Evolutionary conservation across 2,329 filamentous ascomycete genomes (phyloP).

Genomic region (Monilinia vaccinii-corymbosi): DNA sequence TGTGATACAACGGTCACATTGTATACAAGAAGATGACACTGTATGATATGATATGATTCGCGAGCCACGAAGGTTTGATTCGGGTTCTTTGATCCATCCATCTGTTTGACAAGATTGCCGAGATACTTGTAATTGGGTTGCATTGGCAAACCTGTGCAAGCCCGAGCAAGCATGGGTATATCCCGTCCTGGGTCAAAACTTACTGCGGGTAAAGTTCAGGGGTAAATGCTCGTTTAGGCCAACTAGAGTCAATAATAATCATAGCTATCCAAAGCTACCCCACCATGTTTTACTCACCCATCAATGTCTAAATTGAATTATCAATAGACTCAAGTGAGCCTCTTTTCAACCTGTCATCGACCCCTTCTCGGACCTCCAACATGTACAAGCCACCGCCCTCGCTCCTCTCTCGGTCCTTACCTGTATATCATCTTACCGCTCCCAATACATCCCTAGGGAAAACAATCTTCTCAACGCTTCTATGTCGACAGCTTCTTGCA

Average conservation of each 20-base stretch:
- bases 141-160: not conserved
- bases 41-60: not conserved
- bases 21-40: not conserved
- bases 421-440: constrained; percentile 3
- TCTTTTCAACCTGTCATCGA: not conserved
- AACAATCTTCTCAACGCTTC: constrained; percentile 9
- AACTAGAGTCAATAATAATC: not conserved
- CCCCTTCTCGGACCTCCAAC: not conserved
- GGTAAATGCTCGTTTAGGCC: not conserved
- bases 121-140: not conserved
- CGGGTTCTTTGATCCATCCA: not conserved
- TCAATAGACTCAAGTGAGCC: not conserved
- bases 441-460: constrained; percentile 8
- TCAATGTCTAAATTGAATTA: not conserved
- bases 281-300: not conserved
- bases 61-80: not conserved
- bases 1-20: not conserved
- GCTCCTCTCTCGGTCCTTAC: not conserved
- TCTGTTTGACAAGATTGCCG: not conserved
- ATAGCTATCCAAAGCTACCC: not conserved
- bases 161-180: not conserved
- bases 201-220: not conserved
- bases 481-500: constrained; percentile 3
- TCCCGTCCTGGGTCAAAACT: not conserved
- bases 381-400: constrained; percentile 7